phyloP scores from a whole-genome alignment of 306 rosid species.

The Betula pendula region DNA sequence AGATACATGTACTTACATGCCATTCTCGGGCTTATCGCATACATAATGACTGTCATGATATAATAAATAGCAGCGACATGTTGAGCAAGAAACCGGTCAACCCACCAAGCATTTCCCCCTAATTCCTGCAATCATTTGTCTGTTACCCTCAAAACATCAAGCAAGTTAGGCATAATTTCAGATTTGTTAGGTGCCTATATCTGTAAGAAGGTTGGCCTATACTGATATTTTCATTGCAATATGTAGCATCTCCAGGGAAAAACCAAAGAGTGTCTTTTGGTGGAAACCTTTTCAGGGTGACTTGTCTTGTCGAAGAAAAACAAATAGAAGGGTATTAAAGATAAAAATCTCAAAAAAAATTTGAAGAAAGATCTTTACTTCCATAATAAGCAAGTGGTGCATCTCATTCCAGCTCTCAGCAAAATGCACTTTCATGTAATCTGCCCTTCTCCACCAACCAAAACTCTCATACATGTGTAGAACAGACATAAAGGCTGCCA shows the following conservation, averaged over 20 bases:
- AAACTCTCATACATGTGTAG: conserved; percentile 94
- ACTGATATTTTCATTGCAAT: background rate
- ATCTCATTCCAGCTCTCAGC: conserved; percentile 99
- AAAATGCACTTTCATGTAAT: conserved; percentile 95
- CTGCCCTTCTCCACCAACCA: conserved; percentile 99
- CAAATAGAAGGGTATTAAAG: too few species aligned
- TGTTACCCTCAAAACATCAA: conserved; percentile 14
- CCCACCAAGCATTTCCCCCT: conserved; percentile 95
- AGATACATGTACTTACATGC: conserved; percentile 71
- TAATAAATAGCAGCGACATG: conserved; percentile 83
- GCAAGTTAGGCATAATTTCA: conserved; percentile 8
- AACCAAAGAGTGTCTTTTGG: background rate
- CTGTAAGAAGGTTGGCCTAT: background rate
- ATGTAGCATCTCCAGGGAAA: background rate
- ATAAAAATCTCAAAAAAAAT: background rate
- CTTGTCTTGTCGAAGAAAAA: background rate
- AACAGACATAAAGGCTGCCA: conserved; percentile 89
- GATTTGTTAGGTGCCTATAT: background rate
- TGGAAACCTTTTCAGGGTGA: background rate
- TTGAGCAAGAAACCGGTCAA: conserved; percentile 98
- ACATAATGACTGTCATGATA: conserved; percentile 78
- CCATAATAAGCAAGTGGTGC: conserved; percentile 99
- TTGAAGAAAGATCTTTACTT: conserved; percentile 48
- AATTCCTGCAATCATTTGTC: conserved; percentile 72
- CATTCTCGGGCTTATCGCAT: conserved; percentile 90